Evolutionary conservation across 495 filamentous ascomycete genomes (phyloP), one percentile per base, ranked within the genome.

Genomic region (Aspergillus mulundensis): DNA sequence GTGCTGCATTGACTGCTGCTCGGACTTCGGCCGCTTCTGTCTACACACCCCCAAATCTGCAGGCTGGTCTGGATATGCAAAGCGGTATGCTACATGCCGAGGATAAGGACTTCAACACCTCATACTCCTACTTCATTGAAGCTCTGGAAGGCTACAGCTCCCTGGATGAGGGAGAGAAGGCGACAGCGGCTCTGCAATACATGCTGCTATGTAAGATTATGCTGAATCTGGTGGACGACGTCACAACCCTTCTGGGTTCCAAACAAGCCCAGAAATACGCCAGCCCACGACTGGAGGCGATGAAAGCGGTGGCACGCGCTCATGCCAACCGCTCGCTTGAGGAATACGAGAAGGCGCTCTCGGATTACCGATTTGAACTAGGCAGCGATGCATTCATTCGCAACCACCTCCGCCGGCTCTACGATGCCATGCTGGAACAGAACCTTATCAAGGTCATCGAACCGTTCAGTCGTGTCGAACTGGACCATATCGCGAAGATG

Each of bases 141-240:
- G 94, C 94, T 14, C 79, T 99, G 50, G 94, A 99, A 66, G 94
- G 94, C 42, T 97, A 97, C 74, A 91, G 90, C 71, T 85, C 88
- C 7, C 90, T 96, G 67, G 94, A 99, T 58, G 89, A 93, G 61
- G 73, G 86, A 7, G 78, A 82, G 56, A 87, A 90, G 71, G 94
- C 94, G 5, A 93, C 91, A 8, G 86, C 92, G 8, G 89, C 94
- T 23, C 77, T 99, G 59, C 95, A 99, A 75, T 99, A 99, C 81
- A 97, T 99, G 95, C 81, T 99, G 32, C 84, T 99, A 25, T 97
- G 94, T 82, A 97, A 97, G 80, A 95, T 99, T 77, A 97, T 99
- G 94, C 80, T 97, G 59, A 99, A 99, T 76, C 76, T 93, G 30
- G 90, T 84, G 59, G 91, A 97, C 77, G 94, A 99, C 74, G 93